Percentiles rank a stretch among this genome's conserved stretches.
Conservation (phyloP, 495 filamentous ascomycete genomes). For the Tuber indicum region DNA sequence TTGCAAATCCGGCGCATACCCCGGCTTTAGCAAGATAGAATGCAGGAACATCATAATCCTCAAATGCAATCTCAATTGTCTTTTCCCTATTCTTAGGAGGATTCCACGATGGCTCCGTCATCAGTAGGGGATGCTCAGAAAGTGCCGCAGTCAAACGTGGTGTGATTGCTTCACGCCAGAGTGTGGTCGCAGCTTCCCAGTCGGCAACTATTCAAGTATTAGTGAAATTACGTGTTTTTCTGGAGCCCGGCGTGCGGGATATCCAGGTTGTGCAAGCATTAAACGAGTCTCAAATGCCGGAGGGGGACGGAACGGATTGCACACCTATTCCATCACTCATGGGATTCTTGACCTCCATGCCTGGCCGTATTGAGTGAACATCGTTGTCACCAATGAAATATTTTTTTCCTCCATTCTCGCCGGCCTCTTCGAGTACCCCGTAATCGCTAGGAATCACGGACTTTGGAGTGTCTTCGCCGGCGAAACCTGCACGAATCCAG, state of each 20-base stretch:
- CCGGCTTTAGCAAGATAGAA: constrained; percentile 78
- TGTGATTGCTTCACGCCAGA: constrained; percentile 85
- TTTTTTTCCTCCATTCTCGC: constrained; percentile 50
- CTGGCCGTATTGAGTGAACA: constrained; percentile 66
- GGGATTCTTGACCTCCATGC: constrained; percentile 78
- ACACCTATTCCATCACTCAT: constrained; percentile 70
- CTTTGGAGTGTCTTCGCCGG: constrained; percentile 95
- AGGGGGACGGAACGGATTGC: background rate
- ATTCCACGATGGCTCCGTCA: constrained; percentile 95
- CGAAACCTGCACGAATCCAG: constrained; percentile 86
- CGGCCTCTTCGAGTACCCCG: constrained; percentile 52
- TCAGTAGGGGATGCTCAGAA: constrained; percentile 79
- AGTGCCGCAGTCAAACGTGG: constrained; percentile 75
- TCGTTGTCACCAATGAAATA: constrained; percentile 82
- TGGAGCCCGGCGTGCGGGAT: background rate
- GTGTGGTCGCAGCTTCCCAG: constrained; percentile 81
- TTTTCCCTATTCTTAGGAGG: constrained; percentile 77
- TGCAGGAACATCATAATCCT: constrained; percentile 86
- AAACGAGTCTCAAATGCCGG: background rate
- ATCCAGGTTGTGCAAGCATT: background rate
- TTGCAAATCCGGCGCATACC: constrained; percentile 56
- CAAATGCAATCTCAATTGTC: constrained; percentile 89
- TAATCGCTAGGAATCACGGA: constrained; percentile 85
- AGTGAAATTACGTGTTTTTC: background rate
- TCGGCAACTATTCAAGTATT: constrained; percentile 61